phyloP scores from a whole-genome alignment of 108 stramenopile species.

The Fistulifera solaris region DNA sequence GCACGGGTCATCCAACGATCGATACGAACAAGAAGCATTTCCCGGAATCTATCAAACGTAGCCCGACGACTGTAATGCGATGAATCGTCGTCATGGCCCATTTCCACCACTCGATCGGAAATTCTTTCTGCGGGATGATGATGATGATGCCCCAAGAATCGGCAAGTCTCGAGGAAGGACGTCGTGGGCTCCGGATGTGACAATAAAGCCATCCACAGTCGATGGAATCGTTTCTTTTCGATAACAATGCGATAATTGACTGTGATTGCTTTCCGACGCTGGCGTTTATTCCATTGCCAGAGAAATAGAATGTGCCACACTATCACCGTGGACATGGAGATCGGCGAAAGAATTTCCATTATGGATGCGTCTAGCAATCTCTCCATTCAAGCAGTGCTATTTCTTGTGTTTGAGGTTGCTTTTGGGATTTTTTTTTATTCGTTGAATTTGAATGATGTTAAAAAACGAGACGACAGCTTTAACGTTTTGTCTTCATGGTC shows the following conservation, averaged over 20 bases:
- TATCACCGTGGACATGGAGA: neutral
- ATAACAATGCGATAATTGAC: neutral
- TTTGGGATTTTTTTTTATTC: no score
- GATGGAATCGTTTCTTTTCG: neutral
- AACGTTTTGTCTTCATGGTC: no score
- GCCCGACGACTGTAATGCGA: neutral
- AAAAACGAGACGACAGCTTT: no score
- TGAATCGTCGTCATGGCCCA: neutral
- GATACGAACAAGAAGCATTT: neutral
- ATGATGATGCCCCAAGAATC: no score
- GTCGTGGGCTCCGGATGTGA: neutral
- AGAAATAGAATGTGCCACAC: neutral
- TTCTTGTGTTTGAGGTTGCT: no score
- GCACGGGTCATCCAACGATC: slow-evolving; percentile 10
- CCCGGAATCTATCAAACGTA: no score
- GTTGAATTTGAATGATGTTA: no score
- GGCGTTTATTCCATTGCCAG: slow-evolving; percentile 1
- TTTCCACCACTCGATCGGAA: neutral
- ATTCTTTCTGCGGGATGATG: no score
- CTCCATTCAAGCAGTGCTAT: no score
- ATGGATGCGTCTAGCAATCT: no score
- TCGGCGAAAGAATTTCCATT: neutral
- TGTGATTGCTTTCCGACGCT: neutral
- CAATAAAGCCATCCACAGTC: slow-evolving; percentile 2
- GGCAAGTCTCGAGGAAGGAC: no score